phyloP scores from a whole-genome alignment of 163 green algal species.

The Smithsoniella earleae region DNA sequence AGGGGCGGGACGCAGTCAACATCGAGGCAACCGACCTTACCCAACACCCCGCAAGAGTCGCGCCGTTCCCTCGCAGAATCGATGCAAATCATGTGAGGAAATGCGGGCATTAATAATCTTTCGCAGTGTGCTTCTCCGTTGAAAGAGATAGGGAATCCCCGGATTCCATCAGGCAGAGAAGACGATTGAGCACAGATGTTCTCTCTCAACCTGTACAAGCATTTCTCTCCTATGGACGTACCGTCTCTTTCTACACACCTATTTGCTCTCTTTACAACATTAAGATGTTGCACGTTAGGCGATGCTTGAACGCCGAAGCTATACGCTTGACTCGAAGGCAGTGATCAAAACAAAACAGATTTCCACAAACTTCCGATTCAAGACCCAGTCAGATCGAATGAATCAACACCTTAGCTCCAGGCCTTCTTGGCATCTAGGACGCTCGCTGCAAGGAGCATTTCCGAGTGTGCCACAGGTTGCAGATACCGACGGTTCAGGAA shows the following conservation, averaged over 20 bases:
- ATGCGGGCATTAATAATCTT: not conserved
- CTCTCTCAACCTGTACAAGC: not conserved
- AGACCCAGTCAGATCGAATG: not conserved
- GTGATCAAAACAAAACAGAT: too few relatives aligned
- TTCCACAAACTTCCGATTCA: too few relatives aligned
- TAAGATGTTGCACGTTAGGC: too few relatives aligned
- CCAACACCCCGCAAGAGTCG: conserved; percentile 4
- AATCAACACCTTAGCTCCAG: conserved; percentile 2
- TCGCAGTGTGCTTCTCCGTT: not conserved
- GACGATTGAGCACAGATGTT: conserved; percentile 5
- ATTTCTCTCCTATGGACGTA: too few relatives aligned
- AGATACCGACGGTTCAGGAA: not conserved
- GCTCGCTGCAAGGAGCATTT: not conserved
- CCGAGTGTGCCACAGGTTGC: conserved; percentile 6
- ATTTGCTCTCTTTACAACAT: too few relatives aligned
- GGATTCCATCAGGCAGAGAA: not conserved
- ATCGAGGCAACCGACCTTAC: not conserved
- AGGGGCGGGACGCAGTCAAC: not conserved
- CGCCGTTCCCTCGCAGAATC: too few relatives aligned
- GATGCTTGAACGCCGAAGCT: not conserved
- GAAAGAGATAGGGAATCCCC: conserved; percentile 13
- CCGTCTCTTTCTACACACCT: too few relatives aligned
- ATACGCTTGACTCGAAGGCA: too few relatives aligned
- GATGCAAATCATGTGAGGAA: conserved; percentile 17
- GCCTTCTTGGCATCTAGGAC: not conserved